Conservation (phyloP, 148 eudicot species). For the Camellia japonica region DNA sequence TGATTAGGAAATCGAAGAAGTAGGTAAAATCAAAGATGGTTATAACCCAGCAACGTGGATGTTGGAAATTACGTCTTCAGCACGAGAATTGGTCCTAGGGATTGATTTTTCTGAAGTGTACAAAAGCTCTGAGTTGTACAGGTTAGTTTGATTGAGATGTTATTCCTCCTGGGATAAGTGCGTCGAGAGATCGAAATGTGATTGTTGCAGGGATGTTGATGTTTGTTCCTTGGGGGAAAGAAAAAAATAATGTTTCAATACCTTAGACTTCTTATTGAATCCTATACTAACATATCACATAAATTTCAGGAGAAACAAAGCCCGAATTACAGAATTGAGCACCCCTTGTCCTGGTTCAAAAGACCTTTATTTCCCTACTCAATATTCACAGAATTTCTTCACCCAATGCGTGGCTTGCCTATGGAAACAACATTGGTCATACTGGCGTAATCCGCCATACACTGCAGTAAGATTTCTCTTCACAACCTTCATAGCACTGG, state of each 20-base stretch:
- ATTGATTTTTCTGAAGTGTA: slow-evolving; percentile 56
- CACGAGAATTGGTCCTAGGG: slow-evolving; percentile 53
- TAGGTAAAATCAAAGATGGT: slow-evolving; percentile 50
- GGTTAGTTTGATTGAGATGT: slow-evolving; percentile 22
- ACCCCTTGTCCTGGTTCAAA: slow-evolving; percentile 50
- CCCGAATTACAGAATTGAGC: slow-evolving; percentile 45
- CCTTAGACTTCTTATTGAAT: not conserved
- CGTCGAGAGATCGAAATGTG: too few species aligned
- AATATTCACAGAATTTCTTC: slow-evolving; percentile 45
- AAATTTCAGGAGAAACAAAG: slow-evolving; percentile 63
- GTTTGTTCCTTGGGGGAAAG: not conserved
- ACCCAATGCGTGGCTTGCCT: slow-evolving; percentile 56
- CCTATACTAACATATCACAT: not conserved
- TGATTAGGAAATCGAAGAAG: slow-evolving; percentile 55
- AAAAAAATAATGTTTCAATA: not conserved
- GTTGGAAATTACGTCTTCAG: slow-evolving; percentile 59
- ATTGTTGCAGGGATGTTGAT: not conserved
- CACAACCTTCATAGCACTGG: slow-evolving; percentile 39
- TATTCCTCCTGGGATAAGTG: too few species aligned
- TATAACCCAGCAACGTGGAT: slow-evolving; percentile 81
- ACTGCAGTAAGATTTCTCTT: slow-evolving; percentile 56
- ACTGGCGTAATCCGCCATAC: slow-evolving; percentile 70
- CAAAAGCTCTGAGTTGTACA: slow-evolving; percentile 54
- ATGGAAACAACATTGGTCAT: slow-evolving; percentile 70
- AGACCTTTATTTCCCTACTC: slow-evolving; percentile 50